Conservation (phyloP, 164 flowering plant species). For the Hamamelis virginiana region DNA sequence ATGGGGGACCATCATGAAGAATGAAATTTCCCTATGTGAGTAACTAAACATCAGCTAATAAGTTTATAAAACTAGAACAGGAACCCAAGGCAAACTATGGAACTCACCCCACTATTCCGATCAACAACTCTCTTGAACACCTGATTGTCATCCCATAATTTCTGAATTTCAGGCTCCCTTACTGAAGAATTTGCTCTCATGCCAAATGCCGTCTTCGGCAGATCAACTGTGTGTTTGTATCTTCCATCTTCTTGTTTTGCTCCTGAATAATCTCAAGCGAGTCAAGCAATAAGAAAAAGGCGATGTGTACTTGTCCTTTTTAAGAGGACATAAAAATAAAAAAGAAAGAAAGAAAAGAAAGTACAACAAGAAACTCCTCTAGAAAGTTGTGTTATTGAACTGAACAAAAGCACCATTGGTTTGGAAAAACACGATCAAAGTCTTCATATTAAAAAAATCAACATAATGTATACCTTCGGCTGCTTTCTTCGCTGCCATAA, state of each 20-base stretch:
- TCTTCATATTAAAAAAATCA: background rate
- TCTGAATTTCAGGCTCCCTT: conserved; percentile 97
- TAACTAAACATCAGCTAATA: conserved; percentile 22
- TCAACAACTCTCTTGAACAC: conserved; percentile 72
- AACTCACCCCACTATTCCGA: conserved; percentile 77
- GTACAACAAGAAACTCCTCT: background rate
- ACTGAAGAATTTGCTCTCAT: conserved; percentile 86
- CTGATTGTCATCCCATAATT: conserved; percentile 86
- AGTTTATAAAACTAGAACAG: conserved; percentile 1
- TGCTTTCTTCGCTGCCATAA: conserved; percentile 84
- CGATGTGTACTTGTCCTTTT: background rate
- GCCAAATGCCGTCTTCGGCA: conserved; percentile 87
- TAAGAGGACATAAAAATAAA: background rate
- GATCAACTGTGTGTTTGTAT: conserved; percentile 89
- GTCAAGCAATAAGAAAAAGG: conserved; percentile 4
- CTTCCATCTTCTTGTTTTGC: conserved; percentile 77
- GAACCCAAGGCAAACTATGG: conserved; percentile 4
- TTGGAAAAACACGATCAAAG: background rate
- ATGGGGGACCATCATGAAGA: conserved; percentile 99
- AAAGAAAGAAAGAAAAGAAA: background rate
- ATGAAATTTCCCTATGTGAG: conserved; percentile 64
- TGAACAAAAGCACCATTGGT: background rate
- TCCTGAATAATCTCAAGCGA: conserved; percentile 47
- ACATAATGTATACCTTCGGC: conserved; percentile 47
- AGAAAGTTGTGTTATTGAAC: background rate